phyloP scores from a whole-genome alignment of 73 alveolate genomes.

The Tetrahymena borealis region DNA sequence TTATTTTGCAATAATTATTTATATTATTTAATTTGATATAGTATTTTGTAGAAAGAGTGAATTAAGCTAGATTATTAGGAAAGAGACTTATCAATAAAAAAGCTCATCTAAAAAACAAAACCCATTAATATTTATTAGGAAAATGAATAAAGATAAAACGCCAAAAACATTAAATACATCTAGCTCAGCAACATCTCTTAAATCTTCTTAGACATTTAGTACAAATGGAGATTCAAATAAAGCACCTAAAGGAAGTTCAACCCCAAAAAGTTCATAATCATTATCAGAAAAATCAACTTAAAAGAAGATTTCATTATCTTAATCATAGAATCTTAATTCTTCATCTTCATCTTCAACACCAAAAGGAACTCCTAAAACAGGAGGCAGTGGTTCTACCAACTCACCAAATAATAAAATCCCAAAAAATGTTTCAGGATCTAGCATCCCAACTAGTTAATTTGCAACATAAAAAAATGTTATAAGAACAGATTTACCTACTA shows the following conservation, averaged over 20 bases:
- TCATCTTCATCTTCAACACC: background rate
- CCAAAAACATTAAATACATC: background rate
- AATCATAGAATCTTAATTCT: background rate
- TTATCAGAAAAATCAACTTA: background rate
- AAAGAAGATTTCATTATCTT: background rate
- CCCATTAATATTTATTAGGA: background rate
- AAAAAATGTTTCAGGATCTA: background rate
- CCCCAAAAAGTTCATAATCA: background rate
- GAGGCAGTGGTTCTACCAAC: background rate
- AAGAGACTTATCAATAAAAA: no score
- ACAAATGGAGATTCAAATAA: background rate
- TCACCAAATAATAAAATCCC: background rate
- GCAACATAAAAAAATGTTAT: background rate
- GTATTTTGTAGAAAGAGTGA: no score
- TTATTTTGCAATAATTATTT: no score
- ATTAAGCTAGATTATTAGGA: no score
- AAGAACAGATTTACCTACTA: background rate
- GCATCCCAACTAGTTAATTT: background rate
- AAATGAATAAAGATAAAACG: background rate
- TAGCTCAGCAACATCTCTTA: background rate
- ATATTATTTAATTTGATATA: no score
- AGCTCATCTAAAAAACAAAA: no score
- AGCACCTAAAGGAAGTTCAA: background rate
- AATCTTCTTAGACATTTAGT: background rate
- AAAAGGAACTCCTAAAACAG: background rate